Evolutionary conservation across 257 asterid species (phyloP), one percentile per base, ranked within the genome.

Genomic region (Solanum arcanum): DNA sequence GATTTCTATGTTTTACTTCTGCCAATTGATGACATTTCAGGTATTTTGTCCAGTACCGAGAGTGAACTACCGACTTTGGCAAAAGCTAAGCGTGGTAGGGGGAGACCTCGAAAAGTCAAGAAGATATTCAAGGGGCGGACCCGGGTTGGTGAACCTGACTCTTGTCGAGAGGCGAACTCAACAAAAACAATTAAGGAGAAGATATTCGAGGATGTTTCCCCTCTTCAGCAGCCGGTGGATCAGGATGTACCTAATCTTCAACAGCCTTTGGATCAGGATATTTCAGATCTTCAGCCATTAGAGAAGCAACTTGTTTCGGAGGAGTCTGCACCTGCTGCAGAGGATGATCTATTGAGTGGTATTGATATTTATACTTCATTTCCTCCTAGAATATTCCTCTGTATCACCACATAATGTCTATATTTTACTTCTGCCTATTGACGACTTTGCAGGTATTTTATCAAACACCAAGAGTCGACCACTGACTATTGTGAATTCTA

Each of bases 81-180:
- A n/a, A 89, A 86, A 64, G 85, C 56, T 10, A 70, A 89, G 21
- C 84, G 64, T 76, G 62, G 59, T 23, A 68, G 44, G 81, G 49
- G 25, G 64, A 89, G 88, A 52, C 60, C 49, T 82, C 86, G 92
- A 37, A 86, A 14, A 68, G 37, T n/a, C 84, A 90, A 39, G 83
- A 75, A 49, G 83, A 86, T 73, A 68, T 12, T 27, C 74, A 27
- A 68, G 74, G 21, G 74, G 8, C 10, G 64, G 49, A 49, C 93
- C 46, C 83, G 90, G 87, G 80, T 89, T 56, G 42, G 92, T 75
- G 74, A 85, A 74, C 88, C 94, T 31, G 92, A 90, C 73, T 60
- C n/a, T 69, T 89, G 86, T 88, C 96, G 96, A 23, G 72, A 89
- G 80, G 92, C 93, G 31, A 69, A 31, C 12, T 68, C 21, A 11